Percentiles rank a stretch among this genome's conserved stretches.
Conservation (phyloP, 805 yeast species). For the Cyberlindnera maclurae region DNA sequence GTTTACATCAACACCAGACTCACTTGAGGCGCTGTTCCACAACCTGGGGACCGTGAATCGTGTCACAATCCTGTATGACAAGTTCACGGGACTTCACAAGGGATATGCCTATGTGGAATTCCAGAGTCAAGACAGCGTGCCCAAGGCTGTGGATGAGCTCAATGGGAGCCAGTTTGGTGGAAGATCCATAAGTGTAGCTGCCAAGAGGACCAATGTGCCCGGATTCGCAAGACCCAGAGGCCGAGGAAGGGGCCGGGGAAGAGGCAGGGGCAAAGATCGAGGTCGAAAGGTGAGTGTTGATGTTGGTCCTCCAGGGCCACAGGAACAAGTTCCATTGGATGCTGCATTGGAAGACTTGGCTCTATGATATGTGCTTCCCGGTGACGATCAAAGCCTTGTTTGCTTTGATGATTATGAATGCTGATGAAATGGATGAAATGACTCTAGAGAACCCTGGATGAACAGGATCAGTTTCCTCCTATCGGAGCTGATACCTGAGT, state of each 20-base stretch:
- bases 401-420: not conserved
- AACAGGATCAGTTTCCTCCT: constrained; percentile 2
- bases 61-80: constrained; percentile 44
- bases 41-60: constrained; percentile 40
- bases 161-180: constrained; percentile 38
- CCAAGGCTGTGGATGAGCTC: constrained; percentile 37
- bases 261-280: constrained; percentile 4
- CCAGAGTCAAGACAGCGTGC: constrained; percentile 33
- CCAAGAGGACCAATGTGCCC: constrained; percentile 50
- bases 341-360: too few species aligned
- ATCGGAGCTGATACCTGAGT: constrained; percentile 2
- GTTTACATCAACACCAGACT: constrained; percentile 41
- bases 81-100: constrained; percentile 38
- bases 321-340: too few species aligned
- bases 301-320: constrained; percentile 23
- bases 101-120: constrained; percentile 65
- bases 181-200: constrained; percentile 38
- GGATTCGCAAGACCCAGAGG: constrained; percentile 30
- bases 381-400: too few species aligned
- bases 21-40: constrained; percentile 40
- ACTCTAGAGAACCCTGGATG: constrained; percentile 4
- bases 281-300: not conserved
- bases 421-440: not conserved
- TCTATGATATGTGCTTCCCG: too few species aligned
- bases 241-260: constrained; percentile 15